These are phyloP conservation scores for Pythium periplocum DNA, from an alignment of 352 stramenopile genomes.

Conservation along the genomic window DNA sequence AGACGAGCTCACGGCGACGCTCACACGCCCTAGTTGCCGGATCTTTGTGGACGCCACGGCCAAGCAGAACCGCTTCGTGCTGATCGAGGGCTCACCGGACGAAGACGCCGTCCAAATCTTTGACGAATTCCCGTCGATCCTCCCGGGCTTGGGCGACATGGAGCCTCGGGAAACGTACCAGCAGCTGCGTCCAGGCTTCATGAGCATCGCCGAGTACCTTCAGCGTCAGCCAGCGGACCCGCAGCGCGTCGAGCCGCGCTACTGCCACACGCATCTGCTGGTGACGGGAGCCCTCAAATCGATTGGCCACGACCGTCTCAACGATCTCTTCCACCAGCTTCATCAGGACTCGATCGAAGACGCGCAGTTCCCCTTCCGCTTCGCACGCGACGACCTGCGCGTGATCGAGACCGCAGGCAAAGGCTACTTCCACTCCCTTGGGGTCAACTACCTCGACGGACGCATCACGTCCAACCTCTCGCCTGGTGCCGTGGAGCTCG, in stretches of 20 bases:
- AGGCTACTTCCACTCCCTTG: slow-evolving; percentile 51
- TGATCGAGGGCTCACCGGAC: slow-evolving; percentile 31
- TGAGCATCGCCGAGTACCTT: slow-evolving; percentile 32
- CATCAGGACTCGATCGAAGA: slow-evolving; percentile 41
- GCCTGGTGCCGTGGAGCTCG: slow-evolving; percentile 50
- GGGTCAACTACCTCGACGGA: slow-evolving; percentile 58
- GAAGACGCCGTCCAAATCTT: slow-evolving; percentile 28
- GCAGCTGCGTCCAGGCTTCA: slow-evolving; percentile 36
- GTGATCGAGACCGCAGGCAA: slow-evolving; percentile 30
- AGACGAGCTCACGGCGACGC: background rate
- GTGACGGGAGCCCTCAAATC: slow-evolving; percentile 29
- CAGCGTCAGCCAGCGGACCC: slow-evolving; percentile 11
- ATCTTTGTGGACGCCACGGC: slow-evolving; percentile 37
- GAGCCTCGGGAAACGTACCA: slow-evolving; percentile 29
- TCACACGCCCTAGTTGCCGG: slow-evolving; percentile 21
- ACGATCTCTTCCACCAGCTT: slow-evolving; percentile 25
- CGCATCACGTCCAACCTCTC: slow-evolving; percentile 38
- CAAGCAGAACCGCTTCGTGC: slow-evolving; percentile 30
- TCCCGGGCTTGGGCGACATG: slow-evolving; percentile 13
- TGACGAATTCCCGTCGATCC: slow-evolving; percentile 23
- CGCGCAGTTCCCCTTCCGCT: slow-evolving; percentile 46
- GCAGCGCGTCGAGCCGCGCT: slow-evolving; percentile 34
- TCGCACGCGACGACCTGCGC: slow-evolving; percentile 43
- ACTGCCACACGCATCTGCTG: slow-evolving; percentile 38
- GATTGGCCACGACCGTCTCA: slow-evolving; percentile 15